phyloP scores from a whole-genome alignment of 805 yeast genomes.

The Aciculoconidium aculeatum region DNA sequence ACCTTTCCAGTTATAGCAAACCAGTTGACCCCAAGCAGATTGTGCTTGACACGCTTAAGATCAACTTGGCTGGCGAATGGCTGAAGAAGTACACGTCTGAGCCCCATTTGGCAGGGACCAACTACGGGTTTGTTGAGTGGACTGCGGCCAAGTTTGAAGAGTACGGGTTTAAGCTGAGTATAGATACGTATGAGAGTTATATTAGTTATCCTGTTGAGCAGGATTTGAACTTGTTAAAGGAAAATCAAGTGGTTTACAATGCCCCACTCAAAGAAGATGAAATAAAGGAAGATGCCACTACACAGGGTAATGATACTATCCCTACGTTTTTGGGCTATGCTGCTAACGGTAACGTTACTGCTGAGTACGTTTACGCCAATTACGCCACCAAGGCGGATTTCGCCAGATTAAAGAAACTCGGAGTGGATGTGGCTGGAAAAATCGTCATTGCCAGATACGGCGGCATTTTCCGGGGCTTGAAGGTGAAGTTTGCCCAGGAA shows the following conservation, averaged over 20 bases:
- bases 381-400: constrained; percentile 58
- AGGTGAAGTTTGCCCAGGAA: constrained; percentile 56
- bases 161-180: constrained; percentile 39
- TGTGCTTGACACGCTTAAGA: constrained; percentile 26
- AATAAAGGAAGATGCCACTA: constrained; percentile 34
- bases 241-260: constrained; percentile 34
- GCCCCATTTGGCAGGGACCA: constrained; percentile 45
- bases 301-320: constrained; percentile 30
- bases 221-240: constrained; percentile 27
- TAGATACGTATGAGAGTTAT: constrained; percentile 55
- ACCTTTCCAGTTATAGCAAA: no score
- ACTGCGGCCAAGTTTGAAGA: constrained; percentile 45
- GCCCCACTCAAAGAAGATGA: constrained; percentile 49
- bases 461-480: constrained; percentile 45
- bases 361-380: constrained; percentile 52
- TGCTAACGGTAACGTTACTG: constrained; percentile 55
- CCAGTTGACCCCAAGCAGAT: constrained; percentile 9
- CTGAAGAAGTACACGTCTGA: constrained; percentile 34
- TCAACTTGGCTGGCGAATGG: constrained; percentile 39
- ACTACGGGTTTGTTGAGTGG: constrained; percentile 39
- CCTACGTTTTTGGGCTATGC: constrained; percentile 62
- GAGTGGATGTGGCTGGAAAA: constrained; percentile 45
- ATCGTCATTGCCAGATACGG: constrained; percentile 57
- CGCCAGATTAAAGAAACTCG: constrained; percentile 27
- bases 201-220: constrained; percentile 47